Evolutionary conservation across 768 basidiomycete genomes (phyloP), one percentile per base, ranked within the genome.

Genomic region (Clitopilus passeckerianus): DNA sequence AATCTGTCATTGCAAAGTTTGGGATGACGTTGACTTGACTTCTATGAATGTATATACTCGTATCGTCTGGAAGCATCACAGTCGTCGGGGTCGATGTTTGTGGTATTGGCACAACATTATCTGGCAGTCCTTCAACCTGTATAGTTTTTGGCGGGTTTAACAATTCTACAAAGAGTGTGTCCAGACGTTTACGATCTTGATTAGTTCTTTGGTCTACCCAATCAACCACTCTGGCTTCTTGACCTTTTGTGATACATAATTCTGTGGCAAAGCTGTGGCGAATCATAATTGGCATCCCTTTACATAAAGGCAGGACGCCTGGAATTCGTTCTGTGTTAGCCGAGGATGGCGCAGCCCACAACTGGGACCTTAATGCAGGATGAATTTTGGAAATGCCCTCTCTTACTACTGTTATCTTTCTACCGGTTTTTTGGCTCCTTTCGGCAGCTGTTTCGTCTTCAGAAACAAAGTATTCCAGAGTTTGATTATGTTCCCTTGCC

Each of bases 231-330:
- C 46, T 59, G 0, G 60, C 74, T 57, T 76, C 72, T 55, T 73
- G 71, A 0, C 74, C 72, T 44, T 72, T 73, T 5, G 72, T 76
- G 0, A 75, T 71, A 57, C 72, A 72, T 0, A 74, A 53, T 27
- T 75, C 72, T 12, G 70, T 76, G 0, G 71, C 73, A 14, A 65
- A 57, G 60, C 74, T 75, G 43, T 68, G 53, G 2, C 67, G 57
- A 0, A 77, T 67, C 63, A 77, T 69, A 1, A 77, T 64, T 22
- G 73, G 74, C 60, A 75, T 59, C 1, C 74, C 74, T 33, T 65
- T 44, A 62, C 73, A 75, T 9, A 50, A 2, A n/a, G 46, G 18
- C 5, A 50, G 10, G 5, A 12, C 15, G 22, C 46, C n/a, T 10
- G 46, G 46, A 18, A 50, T 23, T 5, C 20, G 2, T 18, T 50